Evolutionary conservation across 2,329 filamentous ascomycete species (phyloP), one percentile per base, ranked within the genome.

Genomic region (Lojkania enalia): DNA sequence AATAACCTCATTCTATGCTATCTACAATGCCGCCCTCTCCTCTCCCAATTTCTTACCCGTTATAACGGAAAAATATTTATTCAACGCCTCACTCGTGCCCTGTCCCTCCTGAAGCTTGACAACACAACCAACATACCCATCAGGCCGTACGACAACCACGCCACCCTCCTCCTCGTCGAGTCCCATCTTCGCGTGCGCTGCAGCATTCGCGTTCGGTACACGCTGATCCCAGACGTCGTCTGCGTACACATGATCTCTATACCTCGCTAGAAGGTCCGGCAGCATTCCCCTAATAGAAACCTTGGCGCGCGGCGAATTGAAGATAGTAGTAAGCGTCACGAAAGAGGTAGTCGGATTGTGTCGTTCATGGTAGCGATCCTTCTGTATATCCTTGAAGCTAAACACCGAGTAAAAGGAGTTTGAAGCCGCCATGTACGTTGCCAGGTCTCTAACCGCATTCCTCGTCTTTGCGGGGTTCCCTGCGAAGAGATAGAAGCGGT

Each of bases 161-260:
- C 86, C 90, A 9, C 90, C 90, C 49, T 75, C 79, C 49, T 87
- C 82, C 60, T 86, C 76, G 52, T 86, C 80, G 19, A 96, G 68
- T 0, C 91, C 91, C 78, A 95, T 86, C 78, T 95, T 96, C 31
- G 85, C 84, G 69, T 96, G 91, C 4, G 89, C 89, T 2, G 88
- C 78, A 4, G 86, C 89, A 56, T 77, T 78, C 1, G 87, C 85
- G 15, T 85, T 76, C 0, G 86, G 84, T 1, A 89, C 85, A 5
- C 82, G 77, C 32, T 79, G 75, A 64, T 94, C 88, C 74, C 82
- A 85, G 36, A 87, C 77, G 68, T 96, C 90, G 60, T 96, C 91
- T 1, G 90, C 87, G 61, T 95, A 96, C 25, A 96, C 77, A 59
- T 94, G 87, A 58, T 90, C 85, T 37, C 84, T 78, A 69, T 96